Conservation (phyloP, 2,329 filamentous ascomycete genomes). For the Epichloe aotearoae region DNA sequence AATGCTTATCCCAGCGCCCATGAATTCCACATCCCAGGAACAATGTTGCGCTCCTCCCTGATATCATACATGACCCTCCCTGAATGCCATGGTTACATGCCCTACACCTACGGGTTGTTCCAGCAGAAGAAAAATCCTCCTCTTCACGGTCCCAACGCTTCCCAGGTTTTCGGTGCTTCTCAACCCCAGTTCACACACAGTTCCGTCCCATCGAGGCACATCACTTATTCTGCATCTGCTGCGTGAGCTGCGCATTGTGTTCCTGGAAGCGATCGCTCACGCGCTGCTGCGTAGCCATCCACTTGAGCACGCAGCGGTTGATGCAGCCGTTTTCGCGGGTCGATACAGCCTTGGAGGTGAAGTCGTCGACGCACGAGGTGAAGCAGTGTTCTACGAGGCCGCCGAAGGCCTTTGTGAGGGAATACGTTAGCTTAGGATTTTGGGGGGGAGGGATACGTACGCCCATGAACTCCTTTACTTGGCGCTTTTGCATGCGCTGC, state of each 20-base stretch:
- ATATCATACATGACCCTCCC: constrained; percentile 4
- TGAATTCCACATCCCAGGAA: background rate
- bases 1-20: background rate
- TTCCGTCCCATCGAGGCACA: constrained; percentile 3
- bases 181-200: too few species aligned
- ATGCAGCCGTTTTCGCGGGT: constrained; percentile 84
- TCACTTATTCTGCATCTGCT: constrained; percentile 36
- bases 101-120: too few species aligned
- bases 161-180: background rate
- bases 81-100: background rate
- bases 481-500: constrained; percentile 89
- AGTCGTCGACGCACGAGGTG: constrained; percentile 93
- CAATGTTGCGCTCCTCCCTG: background rate
- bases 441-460: constrained; percentile 41
- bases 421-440: too few species aligned
- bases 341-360: constrained; percentile 90
- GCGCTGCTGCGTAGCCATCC: constrained; percentile 81
- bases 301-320: constrained; percentile 90
- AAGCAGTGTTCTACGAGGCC: constrained; percentile 71
- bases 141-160: background rate
- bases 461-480: constrained; percentile 98
- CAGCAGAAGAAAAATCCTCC: background rate
- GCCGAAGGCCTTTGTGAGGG: constrained; percentile 20
- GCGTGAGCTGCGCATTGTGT: constrained; percentile 47
- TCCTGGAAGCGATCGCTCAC: constrained; percentile 81